phyloP scores from a whole-genome alignment of 2,329 filamentous ascomycete genomes.

The Penicillium sp. region DNA sequence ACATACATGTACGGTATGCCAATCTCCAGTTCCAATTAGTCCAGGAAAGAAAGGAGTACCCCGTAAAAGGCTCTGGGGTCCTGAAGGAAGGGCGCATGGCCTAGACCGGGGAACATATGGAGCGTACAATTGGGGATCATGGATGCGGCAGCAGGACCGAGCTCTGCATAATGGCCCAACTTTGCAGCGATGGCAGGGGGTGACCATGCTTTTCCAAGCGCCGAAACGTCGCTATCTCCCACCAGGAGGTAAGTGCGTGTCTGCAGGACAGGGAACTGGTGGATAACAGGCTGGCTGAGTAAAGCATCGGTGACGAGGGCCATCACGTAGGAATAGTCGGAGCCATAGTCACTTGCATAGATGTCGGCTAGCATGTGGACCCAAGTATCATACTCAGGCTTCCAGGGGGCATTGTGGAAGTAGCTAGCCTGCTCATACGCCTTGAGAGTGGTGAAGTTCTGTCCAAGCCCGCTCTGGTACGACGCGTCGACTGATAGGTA shows the following conservation, averaged over 20 bases:
- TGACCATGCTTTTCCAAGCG: constrained; percentile 14
- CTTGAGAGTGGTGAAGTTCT: constrained; percentile 14
- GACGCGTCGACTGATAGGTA: constrained; percentile 8
- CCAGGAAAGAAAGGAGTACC: constrained; percentile 6
- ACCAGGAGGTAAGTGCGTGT: constrained; percentile 16
- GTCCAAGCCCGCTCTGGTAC: constrained; percentile 7
- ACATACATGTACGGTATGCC: not conserved
- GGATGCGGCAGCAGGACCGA: constrained; percentile 14
- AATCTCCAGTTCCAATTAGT: not conserved
- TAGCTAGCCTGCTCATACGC: constrained; percentile 14
- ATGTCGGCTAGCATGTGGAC: constrained; percentile 16
- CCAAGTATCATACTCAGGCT: constrained; percentile 14
- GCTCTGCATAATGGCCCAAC: constrained; percentile 9
- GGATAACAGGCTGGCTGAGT: constrained; percentile 11
- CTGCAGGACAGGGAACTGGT: constrained; percentile 14
- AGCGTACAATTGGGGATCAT: constrained; percentile 11
- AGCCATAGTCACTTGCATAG: constrained; percentile 10
- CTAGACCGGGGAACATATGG: constrained; percentile 16
- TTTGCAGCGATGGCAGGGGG: constrained; percentile 4
- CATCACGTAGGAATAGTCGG: constrained; percentile 14
- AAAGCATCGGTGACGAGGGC: constrained; percentile 14
- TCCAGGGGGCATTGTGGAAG: constrained; percentile 12
- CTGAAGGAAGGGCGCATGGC: constrained; percentile 18
- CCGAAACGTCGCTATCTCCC: constrained; percentile 10
- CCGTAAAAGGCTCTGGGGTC: constrained; percentile 12